Evolutionary conservation across 768 basidiomycete genomes (phyloP).

Genomic region (Tricholomella constricta): DNA sequence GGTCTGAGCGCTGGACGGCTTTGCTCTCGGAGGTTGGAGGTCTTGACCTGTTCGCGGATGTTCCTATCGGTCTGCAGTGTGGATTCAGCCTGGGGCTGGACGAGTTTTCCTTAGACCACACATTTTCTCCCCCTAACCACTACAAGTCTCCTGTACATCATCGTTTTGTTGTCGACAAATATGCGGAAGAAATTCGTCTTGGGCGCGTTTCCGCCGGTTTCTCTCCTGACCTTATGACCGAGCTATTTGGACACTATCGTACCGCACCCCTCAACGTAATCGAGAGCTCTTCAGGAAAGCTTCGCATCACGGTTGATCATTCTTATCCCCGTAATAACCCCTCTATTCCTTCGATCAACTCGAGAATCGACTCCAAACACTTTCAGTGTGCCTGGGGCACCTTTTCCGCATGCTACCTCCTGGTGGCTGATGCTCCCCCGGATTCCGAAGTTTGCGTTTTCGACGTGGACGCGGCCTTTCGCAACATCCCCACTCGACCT

Average conservation of each 20-base stretch:
- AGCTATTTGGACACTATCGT: background rate
- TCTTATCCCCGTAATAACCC: background rate
- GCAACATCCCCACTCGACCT: background rate
- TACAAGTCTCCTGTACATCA: constrained; percentile 3
- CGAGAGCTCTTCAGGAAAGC: background rate
- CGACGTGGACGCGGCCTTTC: background rate
- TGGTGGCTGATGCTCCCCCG: background rate
- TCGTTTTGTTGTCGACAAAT: background rate
- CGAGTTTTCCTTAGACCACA: background rate
- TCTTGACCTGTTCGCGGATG: background rate
- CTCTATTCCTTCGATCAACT: background rate
- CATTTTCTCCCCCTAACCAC: constrained; percentile 1
- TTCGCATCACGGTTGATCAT: constrained; percentile 1
- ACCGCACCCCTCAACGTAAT: constrained; percentile 1
- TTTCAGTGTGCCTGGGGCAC: constrained; percentile 3
- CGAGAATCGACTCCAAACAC: background rate
- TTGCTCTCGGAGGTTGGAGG: background rate
- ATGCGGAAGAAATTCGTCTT: background rate
- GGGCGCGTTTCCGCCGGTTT: constrained; percentile 1
- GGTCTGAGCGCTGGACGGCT: constrained; percentile 12
- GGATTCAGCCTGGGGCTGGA: constrained; percentile 1
- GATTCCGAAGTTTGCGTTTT: background rate
- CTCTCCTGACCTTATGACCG: background rate
- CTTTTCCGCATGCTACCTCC: background rate
- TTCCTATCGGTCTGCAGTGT: background rate